These are phyloP conservation scores for Gynochthodes officinalis DNA, from an alignment of 257 asterid species.

Conservation along the genomic window DNA sequence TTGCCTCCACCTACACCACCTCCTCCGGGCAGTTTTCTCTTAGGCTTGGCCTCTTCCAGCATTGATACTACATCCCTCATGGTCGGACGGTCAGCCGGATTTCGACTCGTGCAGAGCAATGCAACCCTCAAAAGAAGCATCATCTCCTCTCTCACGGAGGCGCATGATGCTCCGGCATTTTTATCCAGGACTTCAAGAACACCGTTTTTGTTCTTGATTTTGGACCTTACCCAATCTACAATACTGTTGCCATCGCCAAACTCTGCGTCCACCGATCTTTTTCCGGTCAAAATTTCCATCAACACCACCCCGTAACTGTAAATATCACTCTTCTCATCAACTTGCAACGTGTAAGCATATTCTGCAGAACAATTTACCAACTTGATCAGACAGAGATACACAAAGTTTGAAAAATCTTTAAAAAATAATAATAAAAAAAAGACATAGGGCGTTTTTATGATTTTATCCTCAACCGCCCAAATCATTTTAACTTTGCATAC, in stretches of 20 bases:
- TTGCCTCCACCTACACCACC: slow-evolving; percentile 14
- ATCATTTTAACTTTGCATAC: slow-evolving; percentile 21
- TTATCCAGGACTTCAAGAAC: slow-evolving; percentile 53
- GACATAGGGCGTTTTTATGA: background rate
- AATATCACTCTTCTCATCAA: slow-evolving; percentile 92
- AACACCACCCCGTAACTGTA: slow-evolving; percentile 89
- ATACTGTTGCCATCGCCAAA: slow-evolving; percentile 90
- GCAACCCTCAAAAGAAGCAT: slow-evolving; percentile 73
- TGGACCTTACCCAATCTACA: slow-evolving; percentile 74
- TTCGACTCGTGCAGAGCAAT: slow-evolving; percentile 72
- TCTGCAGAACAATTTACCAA: slow-evolving; percentile 38
- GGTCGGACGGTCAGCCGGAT: slow-evolving; percentile 85
- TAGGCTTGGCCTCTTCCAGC: slow-evolving; percentile 80
- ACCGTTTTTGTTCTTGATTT: slow-evolving; percentile 46
- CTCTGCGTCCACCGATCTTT: slow-evolving; percentile 67
- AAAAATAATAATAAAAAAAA: background rate
- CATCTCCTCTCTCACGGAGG: slow-evolving; percentile 80
- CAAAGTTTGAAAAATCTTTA: too few species aligned
- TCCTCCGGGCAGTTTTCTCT: slow-evolving; percentile 45
- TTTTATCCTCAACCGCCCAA: background rate
- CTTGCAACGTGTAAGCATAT: slow-evolving; percentile 88
- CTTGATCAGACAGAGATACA: too few species aligned
- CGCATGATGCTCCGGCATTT: slow-evolving; percentile 66
- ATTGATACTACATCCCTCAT: slow-evolving; percentile 91
- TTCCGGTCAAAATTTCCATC: slow-evolving; percentile 76